Evolutionary conservation across 2,329 filamentous ascomycete genomes (phyloP), one percentile per base, ranked within the genome.

Genomic region (Colletotrichum kahawae): DNA sequence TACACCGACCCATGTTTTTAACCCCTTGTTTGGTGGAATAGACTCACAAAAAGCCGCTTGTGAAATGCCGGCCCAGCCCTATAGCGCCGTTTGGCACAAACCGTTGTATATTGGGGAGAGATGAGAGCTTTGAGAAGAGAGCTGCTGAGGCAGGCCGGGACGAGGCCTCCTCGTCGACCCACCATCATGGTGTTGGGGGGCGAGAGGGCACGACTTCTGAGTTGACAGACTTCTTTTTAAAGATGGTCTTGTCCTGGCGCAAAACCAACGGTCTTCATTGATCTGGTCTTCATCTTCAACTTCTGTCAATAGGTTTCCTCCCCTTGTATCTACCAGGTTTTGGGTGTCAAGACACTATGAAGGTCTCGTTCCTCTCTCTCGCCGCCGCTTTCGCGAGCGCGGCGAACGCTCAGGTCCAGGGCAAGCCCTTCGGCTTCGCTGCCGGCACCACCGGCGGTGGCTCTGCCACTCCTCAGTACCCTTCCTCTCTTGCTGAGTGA

Each of bases 361-460:
- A 74, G 54, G 24, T 43, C 24, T 31, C 57, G 5, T 18, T 71
- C 29, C 31, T 67, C 56, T 67, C 80, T 70, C 67, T 81, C 31
- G 77, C 77, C 21, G 78, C 71, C 34, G 77, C 76, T 13, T 70
- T 81, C 9, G 69, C 76, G 5, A 27, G 67, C 71, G 60, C 60
- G 60, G 78, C 77, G 56, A 77, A 78, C 21, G 81, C 81, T 21
- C 79, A 82, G 65, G 79, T 81, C 21, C 72, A 78, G 18, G 81
- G 81, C 48, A 79, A 76, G 14, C 76, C 81, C 5, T 82, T 82
- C 38, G 81, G 81, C 31, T 82, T 83, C 36, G 81, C 81, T n/a
- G 75, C 78, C 5, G 80, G 88, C 54, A 86, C 88, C 5, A 91
- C 89, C 38, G 89, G 89, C 60, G 89, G 89, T 78, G 89, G 88